Evolutionary conservation across 2,329 filamentous ascomycete genomes (phyloP), one percentile per base, ranked within the genome.

Genomic region (Mariannaea elegans): DNA sequence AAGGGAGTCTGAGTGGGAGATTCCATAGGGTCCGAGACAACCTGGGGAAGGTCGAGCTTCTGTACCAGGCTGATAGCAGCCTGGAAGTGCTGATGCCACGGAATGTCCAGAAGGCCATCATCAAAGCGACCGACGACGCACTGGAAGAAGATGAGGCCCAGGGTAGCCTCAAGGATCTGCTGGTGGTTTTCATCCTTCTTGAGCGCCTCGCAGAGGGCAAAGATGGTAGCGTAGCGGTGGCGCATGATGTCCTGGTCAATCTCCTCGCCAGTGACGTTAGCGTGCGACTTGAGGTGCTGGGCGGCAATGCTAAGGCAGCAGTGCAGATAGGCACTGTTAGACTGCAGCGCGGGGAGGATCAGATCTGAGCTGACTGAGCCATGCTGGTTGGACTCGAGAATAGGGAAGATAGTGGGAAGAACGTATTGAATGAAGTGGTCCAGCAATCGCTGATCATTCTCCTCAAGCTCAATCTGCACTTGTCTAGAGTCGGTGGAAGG

Each of bases 71-170:
- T 93, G 67, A 91, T 90, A 18, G 90, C 94, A 3, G 94, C 94
- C 75, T 96, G 91, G 80, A 98, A 97, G 81, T 99, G 95, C 75
- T 97, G 92, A 80, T 94, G 92, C 95, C 95, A 99, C 19, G 94
- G 89, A 69, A 98, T 97, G 74, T 98, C 94, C 14, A 92, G 90
- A 21, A 97, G 87, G 45, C 86, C 86, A 73, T 97, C 93, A 69
- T 95, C 90, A 32, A 90, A 88, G 70, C 92, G 87, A 53, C 94
- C 94, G 65, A 98, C 94, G 23, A 92, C 90, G 79, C 91, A 95
- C 74, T 97, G 93, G 81, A 97, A 96, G 80, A 97, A 95, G 75
- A 97, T 97, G 87, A 98, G 93, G 50, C 92, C 93, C 5, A 98
- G 84, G 0, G 94, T 93, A 1, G 94, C 93, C 77, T 98, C 94